Conservation (phyloP, 2,329 filamentous ascomycete genomes). For the Alternaria gaisen region DNA sequence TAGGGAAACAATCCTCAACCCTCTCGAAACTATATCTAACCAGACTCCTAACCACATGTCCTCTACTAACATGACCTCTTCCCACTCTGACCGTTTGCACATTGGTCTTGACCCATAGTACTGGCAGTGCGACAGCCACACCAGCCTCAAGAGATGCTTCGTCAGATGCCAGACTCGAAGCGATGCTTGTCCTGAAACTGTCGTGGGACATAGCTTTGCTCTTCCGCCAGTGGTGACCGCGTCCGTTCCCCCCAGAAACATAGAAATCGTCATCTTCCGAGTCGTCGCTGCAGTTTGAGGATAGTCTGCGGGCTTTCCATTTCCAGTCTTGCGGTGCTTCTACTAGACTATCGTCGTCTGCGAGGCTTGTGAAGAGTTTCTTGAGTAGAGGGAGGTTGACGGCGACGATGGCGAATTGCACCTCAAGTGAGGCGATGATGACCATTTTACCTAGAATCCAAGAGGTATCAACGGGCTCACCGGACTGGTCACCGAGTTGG, state of each 20-base stretch:
- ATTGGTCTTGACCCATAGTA: slow-evolving; percentile 10
- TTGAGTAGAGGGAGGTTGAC: slow-evolving; percentile 47
- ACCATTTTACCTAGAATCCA: slow-evolving; percentile 45
- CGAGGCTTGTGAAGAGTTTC: slow-evolving; percentile 38
- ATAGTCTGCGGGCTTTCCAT: neutral
- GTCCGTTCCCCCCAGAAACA: slow-evolving; percentile 1
- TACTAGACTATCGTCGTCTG: neutral
- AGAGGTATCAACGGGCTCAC: slow-evolving; percentile 34
- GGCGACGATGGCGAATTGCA: slow-evolving; percentile 45
- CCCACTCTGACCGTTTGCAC: slow-evolving; percentile 10
- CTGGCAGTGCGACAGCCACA: slow-evolving; percentile 11
- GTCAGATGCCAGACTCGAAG: slow-evolving; percentile 6
- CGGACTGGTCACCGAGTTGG: slow-evolving; percentile 23
- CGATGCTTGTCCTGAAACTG: slow-evolving; percentile 2
- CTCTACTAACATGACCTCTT: slow-evolving; percentile 11
- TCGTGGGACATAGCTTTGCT: slow-evolving; percentile 1
- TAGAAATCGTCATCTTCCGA: slow-evolving; percentile 3
- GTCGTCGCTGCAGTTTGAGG: neutral
- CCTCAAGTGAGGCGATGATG: slow-evolving; percentile 44
- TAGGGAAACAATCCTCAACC: slow-evolving; percentile 11
- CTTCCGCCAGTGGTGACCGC: slow-evolving; percentile 1
- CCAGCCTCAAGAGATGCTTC: slow-evolving; percentile 8
- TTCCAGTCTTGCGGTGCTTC: neutral
- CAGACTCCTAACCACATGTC: slow-evolving; percentile 11
- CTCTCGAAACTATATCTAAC: slow-evolving; percentile 11